Conservation (phyloP, 1,139 yeast genomes). For the Zygosaccharomyces sapae region DNA sequence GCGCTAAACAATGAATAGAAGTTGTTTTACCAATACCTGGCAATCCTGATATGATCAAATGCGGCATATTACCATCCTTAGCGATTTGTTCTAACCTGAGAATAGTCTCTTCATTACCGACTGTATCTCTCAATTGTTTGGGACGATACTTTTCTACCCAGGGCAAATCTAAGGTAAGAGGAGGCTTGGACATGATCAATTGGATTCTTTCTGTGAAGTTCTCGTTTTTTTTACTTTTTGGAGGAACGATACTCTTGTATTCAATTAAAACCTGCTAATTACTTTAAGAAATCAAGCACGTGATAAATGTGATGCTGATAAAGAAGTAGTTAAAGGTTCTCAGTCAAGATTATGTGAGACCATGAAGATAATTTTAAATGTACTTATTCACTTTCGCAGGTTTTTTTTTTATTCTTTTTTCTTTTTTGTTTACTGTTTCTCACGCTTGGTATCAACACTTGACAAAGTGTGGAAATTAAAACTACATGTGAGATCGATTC, state of each 20-base stretch:
- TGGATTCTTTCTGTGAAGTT: background rate
- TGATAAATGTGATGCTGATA: background rate
- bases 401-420: too few species aligned
- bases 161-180: conserved; percentile 37
- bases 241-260: background rate
- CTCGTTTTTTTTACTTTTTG: too few species aligned
- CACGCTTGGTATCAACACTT: too few species aligned
- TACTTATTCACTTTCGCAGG: background rate
- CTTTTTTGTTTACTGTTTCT: too few species aligned
- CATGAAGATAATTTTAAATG: too few species aligned
- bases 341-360: too few species aligned
- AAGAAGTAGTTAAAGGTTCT: background rate
- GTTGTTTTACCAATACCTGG: conserved; percentile 99
- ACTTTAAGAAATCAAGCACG: background rate
- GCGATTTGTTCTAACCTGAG: conserved; percentile 82
- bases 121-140: conserved; percentile 68
- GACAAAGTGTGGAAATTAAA: too few species aligned
- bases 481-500: too few species aligned
- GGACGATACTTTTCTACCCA: conserved; percentile 98
- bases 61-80: conserved; percentile 93
- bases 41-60: conserved; percentile 85
- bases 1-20: conserved; percentile 84
- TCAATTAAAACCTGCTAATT: background rate
- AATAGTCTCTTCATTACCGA: conserved; percentile 88
- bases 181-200: conserved; percentile 12